Base-by-base conservation (phyloP, 768 basidiomycete genomes). In the Boletellus ananiceps region DNA sequence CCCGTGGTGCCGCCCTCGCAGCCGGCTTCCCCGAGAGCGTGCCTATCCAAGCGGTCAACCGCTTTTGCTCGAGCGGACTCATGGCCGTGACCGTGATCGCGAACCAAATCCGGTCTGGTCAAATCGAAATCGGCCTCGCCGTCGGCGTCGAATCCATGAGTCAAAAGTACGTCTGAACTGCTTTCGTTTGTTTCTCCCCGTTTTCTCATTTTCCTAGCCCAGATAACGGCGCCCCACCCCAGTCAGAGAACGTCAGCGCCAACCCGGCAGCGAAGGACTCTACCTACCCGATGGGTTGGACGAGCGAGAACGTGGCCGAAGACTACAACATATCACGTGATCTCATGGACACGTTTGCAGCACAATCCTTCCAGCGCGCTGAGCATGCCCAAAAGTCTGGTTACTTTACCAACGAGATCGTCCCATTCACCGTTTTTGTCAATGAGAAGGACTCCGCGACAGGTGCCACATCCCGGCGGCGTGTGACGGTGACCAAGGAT, bases 71-170 rank as follows among this genome's bases (percentile, higher is more conserved):
- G 3, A 86, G 82, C 51, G 89, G 88, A 21, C 78, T 93, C n/a
- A 88, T 91, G 85, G 86, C 90, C 12, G 75, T 85, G 27, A 86
- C 84, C 9, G 76, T 77, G 27, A 81, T 92, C 48, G 78, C 86
- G 18, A 91, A 90, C 65, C 80, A 86, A 59, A 81, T 93, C 41
- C 75, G 79, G 14, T 75, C 74, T 11, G 86, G 87, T n/a, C 85
- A 91, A 62, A 88, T 91, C 38, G 79, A 89, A 38, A 73, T 91
- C 46, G 89, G 90, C 2, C 72, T 92, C 15, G 87, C 87, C 27
- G 65, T 90, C 41, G 93, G 90, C n/a, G 77, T 88, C 14, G 91
- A 94, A 67, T 86, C 82, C 68, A 92, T 95, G 92, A 84, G 84
- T 11, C 69, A 80, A 60, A 85, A 84, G 80, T 87, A 65, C 51